Conservation (phyloP, 2,329 filamentous ascomycete genomes). For the Aaosphaeria pasadenensis region DNA sequence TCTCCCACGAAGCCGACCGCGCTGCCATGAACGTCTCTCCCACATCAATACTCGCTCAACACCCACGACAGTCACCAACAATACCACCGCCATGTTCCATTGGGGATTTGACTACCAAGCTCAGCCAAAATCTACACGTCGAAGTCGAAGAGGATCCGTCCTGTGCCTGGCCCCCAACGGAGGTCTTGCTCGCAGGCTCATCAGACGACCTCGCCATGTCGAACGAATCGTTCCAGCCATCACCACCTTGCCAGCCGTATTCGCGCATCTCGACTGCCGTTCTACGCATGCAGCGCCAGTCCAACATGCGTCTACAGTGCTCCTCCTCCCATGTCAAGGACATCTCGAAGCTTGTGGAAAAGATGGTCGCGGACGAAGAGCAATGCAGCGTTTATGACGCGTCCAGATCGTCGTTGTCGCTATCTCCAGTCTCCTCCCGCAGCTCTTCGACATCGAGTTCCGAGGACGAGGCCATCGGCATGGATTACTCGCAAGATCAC, state of each 20-base stretch:
- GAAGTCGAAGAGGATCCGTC: constrained; percentile 8
- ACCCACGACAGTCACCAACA: constrained; percentile 13
- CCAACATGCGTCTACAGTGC: constrained; percentile 39
- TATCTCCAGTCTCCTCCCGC: constrained; percentile 7
- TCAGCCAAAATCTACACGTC: constrained; percentile 31
- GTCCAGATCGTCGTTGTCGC: constrained; percentile 3
- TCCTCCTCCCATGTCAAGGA: constrained; percentile 37
- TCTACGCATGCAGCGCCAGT: constrained; percentile 40
- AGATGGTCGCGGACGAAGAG: constrained; percentile 40
- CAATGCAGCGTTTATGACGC: constrained; percentile 37
- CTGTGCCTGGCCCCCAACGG: constrained; percentile 4
- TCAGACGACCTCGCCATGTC: constrained; percentile 21
- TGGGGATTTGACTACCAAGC: constrained; percentile 31
- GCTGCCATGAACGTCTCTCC: constrained; percentile 33
- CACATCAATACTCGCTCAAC: constrained; percentile 17
- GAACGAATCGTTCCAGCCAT: constrained; percentile 11
- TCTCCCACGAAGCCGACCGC: constrained; percentile 23
- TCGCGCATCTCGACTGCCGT: constrained; percentile 34
- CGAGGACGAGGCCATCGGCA: constrained; percentile 32
- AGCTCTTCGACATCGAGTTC: constrained; percentile 4
- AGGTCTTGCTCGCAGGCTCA: not conserved
- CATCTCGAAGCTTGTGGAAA: constrained; percentile 40
- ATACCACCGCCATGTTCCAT: constrained; percentile 33
- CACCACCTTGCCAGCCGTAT: constrained; percentile 11
- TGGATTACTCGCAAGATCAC: constrained; percentile 22